These are phyloP conservation scores for Pleodorina starrii DNA, from an alignment of 139 green algal genomes.

Conservation along the genomic window DNA sequence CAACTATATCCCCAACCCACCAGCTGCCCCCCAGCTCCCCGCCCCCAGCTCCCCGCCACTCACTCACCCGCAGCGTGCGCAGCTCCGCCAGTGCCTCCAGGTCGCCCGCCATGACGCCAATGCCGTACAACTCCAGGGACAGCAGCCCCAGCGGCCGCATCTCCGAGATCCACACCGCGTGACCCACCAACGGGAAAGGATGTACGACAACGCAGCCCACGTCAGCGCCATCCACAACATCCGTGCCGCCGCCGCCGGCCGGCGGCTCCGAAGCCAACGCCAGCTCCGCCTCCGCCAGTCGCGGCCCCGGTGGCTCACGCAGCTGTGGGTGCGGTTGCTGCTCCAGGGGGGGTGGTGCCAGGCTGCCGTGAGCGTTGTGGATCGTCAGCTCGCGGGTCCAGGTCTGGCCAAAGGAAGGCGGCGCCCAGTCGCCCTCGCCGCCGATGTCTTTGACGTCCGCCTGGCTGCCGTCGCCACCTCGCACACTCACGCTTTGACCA, in stretches of 20 bases:
- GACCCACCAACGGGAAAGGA: neutral
- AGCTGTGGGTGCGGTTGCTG: neutral
- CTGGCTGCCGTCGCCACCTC: neutral
- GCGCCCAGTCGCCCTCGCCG: neutral
- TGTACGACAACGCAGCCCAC: too few relatives aligned
- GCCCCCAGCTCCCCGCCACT: too few relatives aligned
- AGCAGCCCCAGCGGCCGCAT: neutral
- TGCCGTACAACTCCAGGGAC: conserved; percentile 28
- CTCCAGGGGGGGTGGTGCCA: neutral
- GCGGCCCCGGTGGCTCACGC: too few relatives aligned
- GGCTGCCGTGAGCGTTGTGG: conserved; percentile 14
- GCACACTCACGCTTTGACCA: too few relatives aligned
- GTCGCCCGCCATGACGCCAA: neutral
- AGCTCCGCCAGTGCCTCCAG: conserved; percentile 11
- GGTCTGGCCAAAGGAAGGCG: neutral
- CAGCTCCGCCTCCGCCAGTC: neutral
- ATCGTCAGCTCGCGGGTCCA: neutral
- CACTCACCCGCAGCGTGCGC: conserved; percentile 10
- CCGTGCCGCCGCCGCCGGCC: neutral
- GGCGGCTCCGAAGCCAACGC: neutral
- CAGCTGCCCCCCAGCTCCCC: too few relatives aligned
- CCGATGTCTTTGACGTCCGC: neutral
- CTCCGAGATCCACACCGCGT: conserved; percentile 14
- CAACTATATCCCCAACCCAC: too few relatives aligned
- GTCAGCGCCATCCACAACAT: too few relatives aligned